Evolutionary conservation across 2,329 filamentous ascomycete species (phyloP), one percentile per base, ranked within the genome.

Genomic region (Aureobasidium sp.): DNA sequence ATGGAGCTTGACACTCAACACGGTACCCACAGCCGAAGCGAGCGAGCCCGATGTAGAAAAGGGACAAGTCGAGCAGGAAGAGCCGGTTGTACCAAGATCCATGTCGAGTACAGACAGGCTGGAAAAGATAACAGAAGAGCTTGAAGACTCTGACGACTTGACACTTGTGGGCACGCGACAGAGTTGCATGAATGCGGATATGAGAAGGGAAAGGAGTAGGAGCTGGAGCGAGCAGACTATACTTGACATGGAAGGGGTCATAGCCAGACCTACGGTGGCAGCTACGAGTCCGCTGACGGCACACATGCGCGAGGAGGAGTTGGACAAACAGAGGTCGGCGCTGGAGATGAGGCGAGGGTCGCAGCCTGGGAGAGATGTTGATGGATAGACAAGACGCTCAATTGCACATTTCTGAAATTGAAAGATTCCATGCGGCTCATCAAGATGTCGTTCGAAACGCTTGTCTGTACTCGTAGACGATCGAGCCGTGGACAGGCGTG

Each of bases 141-240:
- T 45, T 45, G 55, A 59, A 48, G 55, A 48, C 17, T 37, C 34
- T 31, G 55, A 60, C 25, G 57, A 51, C 17, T 27, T 60, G 34
- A 60, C 57, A 12, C 37, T 60, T 5, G 57, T 60, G 3, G 45
- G 45, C 1, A 49, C 57, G 11, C 47, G 45, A 20, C 34, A 60
- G 45, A 45, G 39, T 12, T 34, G 22, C 22, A 8, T 17, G 25
- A 29, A 14, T 6, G 5, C 31, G 6, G 42, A 49, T 9, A 22
- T 51, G 20, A 49, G 34, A 17, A 51, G 20, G 5, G 36, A 41
- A 25, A 49, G 45, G 36, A 51, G 45, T 5, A 34, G 27, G 25
- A 60, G 57, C 14, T 60, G 57, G 45, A 60, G 57, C 15, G 57
- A 51, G 22, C 44, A 60, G 36, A 60, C 57, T 8, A 51, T 60